phyloP scores from a whole-genome alignment of 345 rosid genomes.

The Mallotus nudiflorus region DNA sequence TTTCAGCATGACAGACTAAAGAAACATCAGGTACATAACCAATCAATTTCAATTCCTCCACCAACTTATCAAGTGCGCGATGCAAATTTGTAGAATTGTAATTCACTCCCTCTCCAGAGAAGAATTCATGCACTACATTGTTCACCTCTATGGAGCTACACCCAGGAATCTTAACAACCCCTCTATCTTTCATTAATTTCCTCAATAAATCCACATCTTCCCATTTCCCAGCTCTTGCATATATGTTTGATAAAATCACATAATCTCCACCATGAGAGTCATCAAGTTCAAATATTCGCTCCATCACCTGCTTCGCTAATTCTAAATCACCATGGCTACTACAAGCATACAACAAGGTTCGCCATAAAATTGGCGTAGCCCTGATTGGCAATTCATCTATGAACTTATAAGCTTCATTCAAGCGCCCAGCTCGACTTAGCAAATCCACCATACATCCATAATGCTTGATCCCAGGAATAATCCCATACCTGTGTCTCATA shows the following conservation, averaged over 20 bases:
- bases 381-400: slow-evolving; percentile 39
- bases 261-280: slow-evolving; percentile 43
- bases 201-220: slow-evolving; percentile 59
- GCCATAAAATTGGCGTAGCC: slow-evolving; percentile 38
- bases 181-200: slow-evolving; percentile 58
- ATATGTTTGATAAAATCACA: slow-evolving; percentile 51
- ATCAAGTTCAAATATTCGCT: slow-evolving; percentile 23
- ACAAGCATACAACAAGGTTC: slow-evolving; percentile 39
- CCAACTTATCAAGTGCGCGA: slow-evolving; percentile 22
- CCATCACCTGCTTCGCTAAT: slow-evolving; percentile 29
- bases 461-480: slow-evolving; percentile 44
- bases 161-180: slow-evolving; percentile 30
- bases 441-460: slow-evolving; percentile 58
- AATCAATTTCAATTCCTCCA: slow-evolving; percentile 24
- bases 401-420: slow-evolving; percentile 38
- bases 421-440: slow-evolving; percentile 42
- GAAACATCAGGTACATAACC: slow-evolving; percentile 30
- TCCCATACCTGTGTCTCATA: slow-evolving; percentile 31
- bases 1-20: slow-evolving; percentile 24
- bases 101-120: slow-evolving; percentile 30
- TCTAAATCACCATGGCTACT: slow-evolving; percentile 25
- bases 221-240: slow-evolving; percentile 69
- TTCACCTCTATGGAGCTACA: slow-evolving; percentile 26
- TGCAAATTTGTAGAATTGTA: slow-evolving; percentile 11
- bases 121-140: slow-evolving; percentile 31